A percentile compares a stretch with the other conserved stretches of the same genome.
These are phyloP conservation scores for Didymella keratinophila DNA, from an alignment of 2,329 filamentous ascomycete genomes.

Conservation along the genomic window DNA sequence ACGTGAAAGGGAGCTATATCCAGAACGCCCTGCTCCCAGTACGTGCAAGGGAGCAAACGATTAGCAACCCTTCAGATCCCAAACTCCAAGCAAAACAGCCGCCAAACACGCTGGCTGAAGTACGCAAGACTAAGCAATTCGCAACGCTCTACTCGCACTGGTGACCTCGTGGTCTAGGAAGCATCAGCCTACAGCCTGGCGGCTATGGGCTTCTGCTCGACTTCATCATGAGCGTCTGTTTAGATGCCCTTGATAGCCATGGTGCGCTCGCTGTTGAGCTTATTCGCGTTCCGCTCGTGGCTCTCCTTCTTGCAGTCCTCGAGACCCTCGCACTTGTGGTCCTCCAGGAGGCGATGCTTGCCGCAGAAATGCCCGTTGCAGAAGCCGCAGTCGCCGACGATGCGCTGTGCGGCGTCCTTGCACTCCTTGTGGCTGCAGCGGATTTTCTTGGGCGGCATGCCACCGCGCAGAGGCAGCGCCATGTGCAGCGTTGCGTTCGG, in stretches of 20 bases:
- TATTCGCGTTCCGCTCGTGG: conserved; percentile 90
- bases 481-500: conserved; percentile 62
- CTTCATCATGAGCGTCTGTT: conserved; percentile 22
- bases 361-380: conserved; percentile 94
- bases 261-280: conserved; percentile 90
- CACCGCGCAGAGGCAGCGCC: conserved; percentile 64
- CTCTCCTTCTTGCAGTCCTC: conserved; percentile 99
- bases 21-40: conserved; percentile 19
- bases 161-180: not conserved
- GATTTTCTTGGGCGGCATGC: conserved; percentile 74
- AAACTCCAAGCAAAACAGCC: conserved; percentile 18
- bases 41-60: conserved; percentile 6
- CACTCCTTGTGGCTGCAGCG: conserved; percentile 91
- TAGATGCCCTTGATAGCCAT: conserved; percentile 91
- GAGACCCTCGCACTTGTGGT: conserved; percentile 89
- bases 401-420: conserved; percentile 85
- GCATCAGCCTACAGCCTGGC: not conserved
- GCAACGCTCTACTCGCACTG: conserved; percentile 1
- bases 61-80: conserved; percentile 15
- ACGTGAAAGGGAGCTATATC: conserved; percentile 5
- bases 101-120: conserved; percentile 18
- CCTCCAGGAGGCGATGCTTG: conserved; percentile 91
- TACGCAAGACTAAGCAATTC: conserved; percentile 14
- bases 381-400: conserved; percentile 96
- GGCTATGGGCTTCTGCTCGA: not conserved